Base-by-base conservation (phyloP, 2,329 filamentous ascomycete genomes). In the Fusarium redolens region DNA sequence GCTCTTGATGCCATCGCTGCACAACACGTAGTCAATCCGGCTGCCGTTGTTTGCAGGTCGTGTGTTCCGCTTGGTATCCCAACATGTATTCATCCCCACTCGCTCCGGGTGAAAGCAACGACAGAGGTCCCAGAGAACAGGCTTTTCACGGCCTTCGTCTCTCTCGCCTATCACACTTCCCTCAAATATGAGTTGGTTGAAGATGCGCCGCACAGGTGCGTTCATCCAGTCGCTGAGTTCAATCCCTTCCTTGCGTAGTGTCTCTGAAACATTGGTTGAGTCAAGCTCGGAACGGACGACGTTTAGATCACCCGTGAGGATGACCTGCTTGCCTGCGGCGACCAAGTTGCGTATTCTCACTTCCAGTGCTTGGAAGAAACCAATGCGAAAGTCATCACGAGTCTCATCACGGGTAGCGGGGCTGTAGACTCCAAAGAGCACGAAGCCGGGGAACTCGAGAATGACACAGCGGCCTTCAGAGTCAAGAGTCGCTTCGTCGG, bases 11-110 rank as follows among this genome's bases (percentile, higher is more conserved):
- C 89, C 88, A 44, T 92, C 86, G 72, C 91, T 96, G 79, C 94
- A 97, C 7, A 98, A 87, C 22, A 99, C 89, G 81, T 97, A 98
- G 81, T 99, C 96, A 75, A 98, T 98, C 40, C 96, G 90, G 61
- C 93, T 92, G 10, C 96, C 96, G 81, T 92, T 97, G 80, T 98
- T 98, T 5, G 93, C 95, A 6, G 96, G 96, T n/a, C 96, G 88
- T n/a, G 94, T 93, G 81, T 98, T 98, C 78, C 95, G 93, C 80
- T 93, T 95, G 56, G 94, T 95, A 72, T 98, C 95, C 96, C 96
- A 98, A 81, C 96, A 97, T 0, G 96, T 98, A 81, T 94, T 98
- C 96, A 99, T 98, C 68, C 94, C 94, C 69, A 86, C 86, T 43
- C 96, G 88, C n/a, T 85, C 83, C 1, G 93, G 92, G 78, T 98